Base-by-base conservation (phyloP, 2,329 filamentous ascomycete species). In the Aspergillus floridensis region DNA sequence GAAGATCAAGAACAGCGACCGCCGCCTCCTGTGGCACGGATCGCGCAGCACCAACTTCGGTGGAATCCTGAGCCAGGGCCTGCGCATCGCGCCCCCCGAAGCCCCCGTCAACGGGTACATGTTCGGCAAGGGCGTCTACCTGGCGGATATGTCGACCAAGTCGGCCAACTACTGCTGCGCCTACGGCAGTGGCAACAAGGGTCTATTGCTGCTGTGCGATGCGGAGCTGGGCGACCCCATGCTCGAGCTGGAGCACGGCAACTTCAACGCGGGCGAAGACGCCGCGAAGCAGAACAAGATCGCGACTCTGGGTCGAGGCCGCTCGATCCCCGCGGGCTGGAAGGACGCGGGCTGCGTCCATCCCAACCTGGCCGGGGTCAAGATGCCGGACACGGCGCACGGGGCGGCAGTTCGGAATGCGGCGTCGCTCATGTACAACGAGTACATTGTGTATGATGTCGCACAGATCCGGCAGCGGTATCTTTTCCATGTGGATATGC, bases 71-170 rank as follows among this genome's bases (percentile, higher is more conserved):
- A 89, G 87, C 59, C 91, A 96, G 74, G 92, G 92, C 64, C 83
- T 96, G 6, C 89, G 91, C n/a, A 96, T 96, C 65, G 92, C 92
- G 6, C 92, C 92, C 0, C 78, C 78, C 1, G 79, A 96, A 73
- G 92, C 92, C 0, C 92, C 91, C 0, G 87, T 87, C 0, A 84
- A 82, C 4, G 91, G 91, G 1, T 92, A 93, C 78, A 93, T 93
- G 89, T 96, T 96, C 66, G 92, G 89, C 59, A 96, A 96, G 74
- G 92, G 92, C 49, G 89, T 96, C 50, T 96, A 96, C 71, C 83
- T 96, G 2, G 91, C 91, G 2, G 91, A 96, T 68, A 92, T 92
- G 82, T 89, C 86, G 0, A 89, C 85, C 71, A 96, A 96, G 76
- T 92, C 88, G 2, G 91, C 91, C 16, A 86, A 86, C 67, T 96